Evolutionary conservation across 2,329 filamentous ascomycete species (phyloP).

Genomic region (Elsinoe fawcettii): DNA sequence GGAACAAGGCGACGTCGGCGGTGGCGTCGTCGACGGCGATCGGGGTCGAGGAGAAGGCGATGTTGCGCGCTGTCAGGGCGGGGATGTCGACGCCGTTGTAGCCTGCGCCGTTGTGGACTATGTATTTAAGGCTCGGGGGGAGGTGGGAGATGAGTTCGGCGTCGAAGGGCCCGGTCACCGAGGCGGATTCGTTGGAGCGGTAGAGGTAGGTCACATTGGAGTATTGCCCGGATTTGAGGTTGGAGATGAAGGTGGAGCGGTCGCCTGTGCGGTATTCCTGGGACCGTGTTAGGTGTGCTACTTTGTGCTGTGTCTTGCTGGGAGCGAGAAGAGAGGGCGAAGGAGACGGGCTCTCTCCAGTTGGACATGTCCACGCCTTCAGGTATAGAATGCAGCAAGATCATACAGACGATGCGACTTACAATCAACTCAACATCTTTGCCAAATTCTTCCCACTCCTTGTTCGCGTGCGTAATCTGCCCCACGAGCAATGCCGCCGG

Average conservation of each 20-base stretch:
- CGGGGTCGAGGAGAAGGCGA: constrained; percentile 40
- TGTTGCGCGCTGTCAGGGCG: constrained; percentile 30
- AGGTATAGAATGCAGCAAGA: background rate
- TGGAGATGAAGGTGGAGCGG: constrained; percentile 48
- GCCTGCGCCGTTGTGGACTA: constrained; percentile 38
- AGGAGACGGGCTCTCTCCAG: background rate
- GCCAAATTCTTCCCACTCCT: constrained; percentile 39
- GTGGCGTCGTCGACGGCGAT: constrained; percentile 46
- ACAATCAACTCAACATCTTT: constrained; percentile 29
- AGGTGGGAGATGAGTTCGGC: constrained; percentile 36
- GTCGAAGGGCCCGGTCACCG: constrained; percentile 40
- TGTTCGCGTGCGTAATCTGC: constrained; percentile 36
- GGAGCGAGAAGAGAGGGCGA: background rate
- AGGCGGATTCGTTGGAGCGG: constrained; percentile 50
- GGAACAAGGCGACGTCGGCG: constrained; percentile 41
- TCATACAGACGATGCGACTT: background rate
- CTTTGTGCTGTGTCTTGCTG: background rate
- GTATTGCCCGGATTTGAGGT: constrained; percentile 47
- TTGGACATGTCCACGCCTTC: background rate
- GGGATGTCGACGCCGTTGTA: constrained; percentile 32
- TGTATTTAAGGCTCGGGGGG: constrained; percentile 37
- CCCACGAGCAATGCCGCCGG: constrained; percentile 38
- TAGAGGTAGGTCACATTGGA: constrained; percentile 51
- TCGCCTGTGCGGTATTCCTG: constrained; percentile 49
- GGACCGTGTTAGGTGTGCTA: background rate